Evolutionary conservation across 768 basidiomycete species (phyloP), one percentile per base, ranked within the genome.

Genomic region (Scleroderma citrinum): DNA sequence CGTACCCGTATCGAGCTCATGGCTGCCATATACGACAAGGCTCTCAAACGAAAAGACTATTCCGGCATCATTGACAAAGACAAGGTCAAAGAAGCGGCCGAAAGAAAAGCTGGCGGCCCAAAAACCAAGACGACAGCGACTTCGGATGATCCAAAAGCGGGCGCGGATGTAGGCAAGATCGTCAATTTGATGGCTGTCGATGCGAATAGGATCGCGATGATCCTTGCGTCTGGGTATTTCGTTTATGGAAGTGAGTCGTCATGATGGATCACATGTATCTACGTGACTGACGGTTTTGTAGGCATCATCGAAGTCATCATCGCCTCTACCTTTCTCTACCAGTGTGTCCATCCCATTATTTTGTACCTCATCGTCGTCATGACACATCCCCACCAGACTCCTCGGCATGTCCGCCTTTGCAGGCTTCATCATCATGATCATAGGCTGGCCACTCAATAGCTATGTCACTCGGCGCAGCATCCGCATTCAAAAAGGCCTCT

Each of bases 151-250:
- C 75, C 79, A 0, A 82, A 79, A 57, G 74, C 81, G 1, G 84
- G 85, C 24, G 88, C 89, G 12, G 86, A 88, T 61, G 73, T 84
- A 16, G 89, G 89, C 5, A 90, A 91, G 63, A 86, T 91, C 49
- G 85, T 91, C 44, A 87, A 87, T 53, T 69, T 91, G 31, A 91
- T 92, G 87, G 80, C 83, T n/a, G 78, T 76, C 10, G 85, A 88
- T 60, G 79, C 81, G 5, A 82, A 80, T 60, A 64, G 74, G 72
- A 59, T 82, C 54, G 64, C 76, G 1, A 70, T 71, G 64, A 77
- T 71, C 23, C 53, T 72, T 8, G 76, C 81, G 4, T 74, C 70
- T 2, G 57, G 71, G 31, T 84, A 84, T 57, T 78, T 81, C 58
- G 63, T 83, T 30, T 85, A 87, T 50, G 81, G 83, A 59, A 76